Evolutionary conservation across 192 early-diverging fungal genomes (phyloP), one percentile per base, ranked within the genome.

Genomic region (Linderina pennispora): DNA sequence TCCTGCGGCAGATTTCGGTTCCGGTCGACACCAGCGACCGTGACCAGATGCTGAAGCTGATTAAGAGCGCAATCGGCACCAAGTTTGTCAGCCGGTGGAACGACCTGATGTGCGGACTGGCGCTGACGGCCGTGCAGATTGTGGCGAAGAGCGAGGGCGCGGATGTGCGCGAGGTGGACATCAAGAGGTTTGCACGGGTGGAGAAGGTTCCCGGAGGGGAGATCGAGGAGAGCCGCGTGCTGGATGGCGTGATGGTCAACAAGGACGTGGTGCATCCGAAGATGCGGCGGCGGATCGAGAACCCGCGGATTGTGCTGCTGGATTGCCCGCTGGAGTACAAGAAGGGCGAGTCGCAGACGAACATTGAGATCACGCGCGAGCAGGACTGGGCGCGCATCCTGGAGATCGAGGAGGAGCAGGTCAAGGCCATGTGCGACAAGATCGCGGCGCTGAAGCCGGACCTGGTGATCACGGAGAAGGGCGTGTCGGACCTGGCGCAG

Each of bases 251-350:
- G 48, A 97, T 99, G 89, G 47, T 99, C 61, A 97, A 95, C 87
- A 99, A 99, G 81, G 97, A 99, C 75, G 92, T 99, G 14, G 97
- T 94, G 20, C 97, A 99, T 69, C 89, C 97, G 51, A 94, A 92
- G 72, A 89, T 90, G 90, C 86, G 94, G 55, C 83, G 97, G 41
- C 73, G 74, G 39, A 97, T 99, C 47, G 89, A 93, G 62, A 97
- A 99, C 64, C 97, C 97, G 16, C 85, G 94, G 40, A 82, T 99
- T 46, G 79, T 99, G 11, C 76, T 99, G 34, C 77, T 99, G 40
- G 97, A 99, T 80, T 99, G 97, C 73, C 94, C 94, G 21, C 80
- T 99, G 37, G 97, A 98, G 70, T 99, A 99, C 87, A 99, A 99
- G 77, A 99, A 99, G 83, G 97, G 97, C 45, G 97, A 97, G 74